These are phyloP conservation scores for Aspergillaceae sp. DNA, from an alignment of 2,329 filamentous ascomycete species.

Conservation along the genomic window DNA sequence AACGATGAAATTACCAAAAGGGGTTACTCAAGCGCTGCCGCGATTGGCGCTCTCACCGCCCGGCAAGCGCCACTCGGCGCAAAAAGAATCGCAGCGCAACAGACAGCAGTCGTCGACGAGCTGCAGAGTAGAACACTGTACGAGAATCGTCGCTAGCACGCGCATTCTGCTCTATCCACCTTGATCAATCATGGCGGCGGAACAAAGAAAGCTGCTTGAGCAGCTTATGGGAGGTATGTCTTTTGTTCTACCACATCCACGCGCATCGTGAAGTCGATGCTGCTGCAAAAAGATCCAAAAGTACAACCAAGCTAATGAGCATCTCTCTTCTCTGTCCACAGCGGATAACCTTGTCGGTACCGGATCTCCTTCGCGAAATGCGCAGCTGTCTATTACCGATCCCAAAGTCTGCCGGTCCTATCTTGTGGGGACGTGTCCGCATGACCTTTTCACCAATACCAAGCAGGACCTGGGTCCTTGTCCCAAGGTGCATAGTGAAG, in stretches of 20 bases:
- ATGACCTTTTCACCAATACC: conserved; percentile 99
- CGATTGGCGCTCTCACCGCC: conserved; percentile 19
- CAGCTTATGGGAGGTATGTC: conserved; percentile 60
- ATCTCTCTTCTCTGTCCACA: conserved; percentile 11
- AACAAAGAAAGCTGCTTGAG: conserved; percentile 97
- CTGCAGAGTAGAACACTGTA: not conserved
- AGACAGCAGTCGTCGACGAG: not conserved
- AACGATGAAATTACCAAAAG: not conserved
- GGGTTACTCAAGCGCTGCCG: conserved; percentile 14
- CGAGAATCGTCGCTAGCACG: not conserved
- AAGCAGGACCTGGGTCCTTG: conserved; percentile 94
- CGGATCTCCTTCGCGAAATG: conserved; percentile 61
- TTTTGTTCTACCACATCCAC: not conserved
- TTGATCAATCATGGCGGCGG: conserved; percentile 64
- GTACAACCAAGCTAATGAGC: conserved; percentile 18
- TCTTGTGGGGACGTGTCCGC: conserved; percentile 85
- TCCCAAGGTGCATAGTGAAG: conserved; percentile 78
- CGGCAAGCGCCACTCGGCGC: conserved; percentile 1
- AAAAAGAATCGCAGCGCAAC: conserved; percentile 2
- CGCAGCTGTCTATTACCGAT: conserved; percentile 81
- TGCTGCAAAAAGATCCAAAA: not conserved
- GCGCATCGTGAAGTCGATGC: not conserved
- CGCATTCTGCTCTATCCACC: conserved; percentile 2
- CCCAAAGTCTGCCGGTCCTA: conserved; percentile 92
- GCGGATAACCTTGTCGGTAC: conserved; percentile 67